These are phyloP conservation scores for Eremochloa ophiuroides DNA, from an alignment of 176 grass and related monocot genomes.

Conservation along the genomic window DNA sequence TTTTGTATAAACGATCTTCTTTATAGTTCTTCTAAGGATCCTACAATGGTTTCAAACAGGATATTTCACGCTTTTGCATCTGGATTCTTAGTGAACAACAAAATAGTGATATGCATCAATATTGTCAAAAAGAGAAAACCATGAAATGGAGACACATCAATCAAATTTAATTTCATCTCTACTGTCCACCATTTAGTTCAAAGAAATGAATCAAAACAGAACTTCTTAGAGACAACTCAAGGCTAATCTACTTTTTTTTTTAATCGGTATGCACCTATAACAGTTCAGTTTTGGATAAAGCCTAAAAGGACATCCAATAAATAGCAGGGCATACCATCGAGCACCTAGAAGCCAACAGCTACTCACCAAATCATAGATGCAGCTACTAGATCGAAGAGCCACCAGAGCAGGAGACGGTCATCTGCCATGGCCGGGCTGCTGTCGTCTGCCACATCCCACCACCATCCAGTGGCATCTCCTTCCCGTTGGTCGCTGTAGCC, in stretches of 20 bases:
- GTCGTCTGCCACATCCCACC: too few species aligned
- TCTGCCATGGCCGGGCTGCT: too few species aligned
- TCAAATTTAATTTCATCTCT: neutral
- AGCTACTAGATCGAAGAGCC: too few species aligned
- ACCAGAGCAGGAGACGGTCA: too few species aligned
- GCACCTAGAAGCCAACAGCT: too few species aligned
- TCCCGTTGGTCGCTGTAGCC: too few species aligned
- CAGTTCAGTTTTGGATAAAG: neutral
- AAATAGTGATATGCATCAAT: neutral
- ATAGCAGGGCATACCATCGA: too few species aligned
- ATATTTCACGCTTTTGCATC: neutral
- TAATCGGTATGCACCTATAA: neutral
- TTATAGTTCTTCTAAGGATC: neutral
- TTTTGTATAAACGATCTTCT: neutral
- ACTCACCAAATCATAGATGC: too few species aligned
- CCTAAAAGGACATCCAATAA: slow-evolving; percentile 21
- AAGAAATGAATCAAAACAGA: neutral
- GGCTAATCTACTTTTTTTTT: neutral
- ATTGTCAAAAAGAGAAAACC: neutral
- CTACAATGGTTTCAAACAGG: neutral
- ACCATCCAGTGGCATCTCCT: too few species aligned
- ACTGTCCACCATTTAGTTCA: neutral
- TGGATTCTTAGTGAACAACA: neutral
- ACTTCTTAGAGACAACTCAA: neutral
- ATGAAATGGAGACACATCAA: neutral